Conservation (phyloP, 768 basidiomycete species). For the Tulasnella calospora region DNA sequence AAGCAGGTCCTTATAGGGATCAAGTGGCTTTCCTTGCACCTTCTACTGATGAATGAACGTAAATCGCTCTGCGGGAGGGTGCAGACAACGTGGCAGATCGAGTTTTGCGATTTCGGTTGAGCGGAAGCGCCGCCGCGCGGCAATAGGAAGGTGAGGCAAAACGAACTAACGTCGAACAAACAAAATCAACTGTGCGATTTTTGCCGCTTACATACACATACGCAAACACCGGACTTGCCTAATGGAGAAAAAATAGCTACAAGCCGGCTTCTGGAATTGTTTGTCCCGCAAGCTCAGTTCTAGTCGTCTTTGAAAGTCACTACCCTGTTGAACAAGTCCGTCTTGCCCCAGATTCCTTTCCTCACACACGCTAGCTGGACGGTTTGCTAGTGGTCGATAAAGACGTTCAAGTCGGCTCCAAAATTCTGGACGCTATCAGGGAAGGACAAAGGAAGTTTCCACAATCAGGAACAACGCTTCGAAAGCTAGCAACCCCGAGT, state of each 20-base stretch:
- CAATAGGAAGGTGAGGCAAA: background rate
- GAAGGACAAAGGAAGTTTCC: background rate
- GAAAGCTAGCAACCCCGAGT: background rate
- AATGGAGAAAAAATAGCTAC: background rate
- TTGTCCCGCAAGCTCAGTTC: background rate
- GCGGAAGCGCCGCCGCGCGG: background rate
- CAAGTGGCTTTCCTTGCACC: background rate
- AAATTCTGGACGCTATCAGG: slow-evolving; percentile 42
- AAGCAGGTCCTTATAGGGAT: background rate
- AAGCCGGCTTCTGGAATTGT: background rate
- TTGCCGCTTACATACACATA: background rate
- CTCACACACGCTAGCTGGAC: slow-evolving; percentile 45
- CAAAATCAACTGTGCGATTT: background rate
- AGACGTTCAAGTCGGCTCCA: slow-evolving; percentile 43
- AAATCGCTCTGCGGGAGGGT: background rate
- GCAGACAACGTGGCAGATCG: background rate
- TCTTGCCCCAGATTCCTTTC: slow-evolving; percentile 46
- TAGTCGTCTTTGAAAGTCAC: slow-evolving; percentile 38
- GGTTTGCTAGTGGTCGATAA: slow-evolving; percentile 46
- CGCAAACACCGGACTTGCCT: background rate
- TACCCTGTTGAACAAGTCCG: slow-evolving; percentile 44
- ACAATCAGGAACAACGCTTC: background rate
- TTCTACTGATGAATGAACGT: background rate
- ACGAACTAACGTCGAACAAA: background rate
- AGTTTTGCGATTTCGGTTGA: background rate